These are phyloP conservation scores for Tulasnella calospora DNA, from an alignment of 768 basidiomycete genomes.

Conservation along the genomic window DNA sequence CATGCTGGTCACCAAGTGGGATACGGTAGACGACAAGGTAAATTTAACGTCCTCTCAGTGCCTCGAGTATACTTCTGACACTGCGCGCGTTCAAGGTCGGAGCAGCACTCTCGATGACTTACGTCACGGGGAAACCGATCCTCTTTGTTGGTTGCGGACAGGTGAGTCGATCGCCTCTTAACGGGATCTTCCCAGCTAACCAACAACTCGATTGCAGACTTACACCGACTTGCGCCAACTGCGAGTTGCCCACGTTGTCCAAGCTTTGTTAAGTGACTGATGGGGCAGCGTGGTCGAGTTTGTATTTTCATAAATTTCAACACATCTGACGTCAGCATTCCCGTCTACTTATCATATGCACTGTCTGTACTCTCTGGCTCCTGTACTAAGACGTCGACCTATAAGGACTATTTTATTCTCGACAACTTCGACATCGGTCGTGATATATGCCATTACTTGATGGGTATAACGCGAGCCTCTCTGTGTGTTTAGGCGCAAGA, in stretches of 20 bases:
- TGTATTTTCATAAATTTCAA: background rate
- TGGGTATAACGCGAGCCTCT: background rate
- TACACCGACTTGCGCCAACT: constrained; percentile 93
- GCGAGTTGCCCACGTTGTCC: constrained; percentile 86
- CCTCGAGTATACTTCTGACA: background rate
- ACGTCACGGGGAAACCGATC: constrained; percentile 97
- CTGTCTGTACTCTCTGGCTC: background rate
- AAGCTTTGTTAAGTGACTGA: constrained; percentile 80
- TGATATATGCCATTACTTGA: background rate
- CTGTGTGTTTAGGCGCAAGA: background rate
- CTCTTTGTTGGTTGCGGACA: constrained; percentile 97
- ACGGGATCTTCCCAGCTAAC: background rate
- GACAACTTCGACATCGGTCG: background rate
- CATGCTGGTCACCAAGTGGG: constrained; percentile 98
- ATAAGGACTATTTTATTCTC: background rate
- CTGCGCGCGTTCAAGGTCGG: constrained; percentile 63
- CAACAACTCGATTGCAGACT: constrained; percentile 51
- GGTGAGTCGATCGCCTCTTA: constrained; percentile 44
- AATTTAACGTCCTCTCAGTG: constrained; percentile 30
- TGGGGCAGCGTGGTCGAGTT: background rate
- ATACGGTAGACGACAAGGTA: constrained; percentile 96
- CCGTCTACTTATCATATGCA: background rate
- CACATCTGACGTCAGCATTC: background rate
- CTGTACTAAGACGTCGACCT: background rate
- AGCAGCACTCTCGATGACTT: constrained; percentile 97